Percentiles rank a stretch among this genome's conserved stretches.
phyloP scores from a whole-genome alignment of 73 alveolate species.

The Tetrahymena malaccensis region DNA sequence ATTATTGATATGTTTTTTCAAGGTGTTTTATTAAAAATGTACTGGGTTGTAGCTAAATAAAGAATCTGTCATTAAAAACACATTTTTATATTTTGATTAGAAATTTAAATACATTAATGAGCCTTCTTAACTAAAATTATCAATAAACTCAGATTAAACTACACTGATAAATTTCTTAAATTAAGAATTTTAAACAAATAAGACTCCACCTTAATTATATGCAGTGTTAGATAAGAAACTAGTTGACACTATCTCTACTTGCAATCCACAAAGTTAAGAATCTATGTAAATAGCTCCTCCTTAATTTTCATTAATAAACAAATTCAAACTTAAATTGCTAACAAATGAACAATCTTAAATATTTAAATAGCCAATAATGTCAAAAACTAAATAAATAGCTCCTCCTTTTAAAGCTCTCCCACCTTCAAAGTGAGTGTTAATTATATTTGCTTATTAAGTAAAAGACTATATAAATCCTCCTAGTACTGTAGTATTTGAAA shows the following conservation, averaged over 20 bases:
- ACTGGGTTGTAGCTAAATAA: background rate
- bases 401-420: background rate
- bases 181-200: background rate
- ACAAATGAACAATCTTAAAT: background rate
- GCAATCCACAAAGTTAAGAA: background rate
- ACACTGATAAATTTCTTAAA: too few species aligned
- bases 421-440: background rate
- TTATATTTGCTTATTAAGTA: background rate
- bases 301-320: background rate
- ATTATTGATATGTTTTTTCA: too few species aligned
- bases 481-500: background rate
- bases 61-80: background rate
- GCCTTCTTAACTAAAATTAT: background rate
- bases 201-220: background rate
- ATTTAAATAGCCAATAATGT: background rate
- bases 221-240: background rate
- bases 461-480: background rate
- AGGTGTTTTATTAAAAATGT: background rate
- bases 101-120: background rate
- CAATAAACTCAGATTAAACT: background rate
- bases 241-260: background rate
- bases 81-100: background rate
- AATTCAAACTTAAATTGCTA: background rate
- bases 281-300: background rate
- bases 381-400: background rate